These are phyloP conservation scores for Gyrodon lividus DNA, from an alignment of 768 basidiomycete species.

Conservation along the genomic window DNA sequence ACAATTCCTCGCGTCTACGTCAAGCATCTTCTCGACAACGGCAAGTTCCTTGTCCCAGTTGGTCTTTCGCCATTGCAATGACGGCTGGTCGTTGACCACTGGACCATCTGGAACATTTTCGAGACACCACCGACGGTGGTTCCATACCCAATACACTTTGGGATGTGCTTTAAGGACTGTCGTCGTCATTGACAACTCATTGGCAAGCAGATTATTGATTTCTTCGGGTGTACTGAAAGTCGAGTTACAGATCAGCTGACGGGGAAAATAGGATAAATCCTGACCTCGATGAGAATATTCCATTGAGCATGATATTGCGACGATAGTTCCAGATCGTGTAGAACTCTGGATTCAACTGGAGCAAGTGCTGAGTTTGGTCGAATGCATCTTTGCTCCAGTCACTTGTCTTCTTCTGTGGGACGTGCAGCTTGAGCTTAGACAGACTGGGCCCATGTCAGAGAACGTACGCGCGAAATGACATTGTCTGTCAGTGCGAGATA, in stretches of 20 bases:
- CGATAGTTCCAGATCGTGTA: conserved; percentile 98
- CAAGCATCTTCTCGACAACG: conserved; percentile 90
- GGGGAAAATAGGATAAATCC: conserved; percentile 8
- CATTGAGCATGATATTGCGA: conserved; percentile 70
- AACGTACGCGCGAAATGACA: conserved; percentile 62
- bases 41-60: conserved; percentile 86
- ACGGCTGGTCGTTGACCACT: conserved; percentile 39
- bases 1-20: conserved; percentile 94
- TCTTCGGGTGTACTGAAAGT: conserved; percentile 54
- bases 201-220: conserved; percentile 59
- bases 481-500: conserved; percentile 67
- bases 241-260: conserved; percentile 9
- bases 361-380: conserved; percentile 69
- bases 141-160: conserved; percentile 99
- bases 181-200: conserved; percentile 82
- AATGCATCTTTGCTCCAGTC: conserved; percentile 79
- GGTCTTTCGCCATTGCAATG: conserved; percentile 67
- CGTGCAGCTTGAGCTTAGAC: conserved; percentile 5
- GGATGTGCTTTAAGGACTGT: conserved; percentile 79
- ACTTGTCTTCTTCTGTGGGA: conserved; percentile 58
- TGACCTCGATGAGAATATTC: conserved; percentile 68
- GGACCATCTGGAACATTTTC: conserved; percentile 81
- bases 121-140: conserved; percentile 94
- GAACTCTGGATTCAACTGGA: conserved; percentile 90
- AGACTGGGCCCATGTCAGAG: background rate